These are phyloP conservation scores for Diplodia intermedia DNA, from an alignment of 2,329 filamentous ascomycete genomes.

Conservation along the genomic window DNA sequence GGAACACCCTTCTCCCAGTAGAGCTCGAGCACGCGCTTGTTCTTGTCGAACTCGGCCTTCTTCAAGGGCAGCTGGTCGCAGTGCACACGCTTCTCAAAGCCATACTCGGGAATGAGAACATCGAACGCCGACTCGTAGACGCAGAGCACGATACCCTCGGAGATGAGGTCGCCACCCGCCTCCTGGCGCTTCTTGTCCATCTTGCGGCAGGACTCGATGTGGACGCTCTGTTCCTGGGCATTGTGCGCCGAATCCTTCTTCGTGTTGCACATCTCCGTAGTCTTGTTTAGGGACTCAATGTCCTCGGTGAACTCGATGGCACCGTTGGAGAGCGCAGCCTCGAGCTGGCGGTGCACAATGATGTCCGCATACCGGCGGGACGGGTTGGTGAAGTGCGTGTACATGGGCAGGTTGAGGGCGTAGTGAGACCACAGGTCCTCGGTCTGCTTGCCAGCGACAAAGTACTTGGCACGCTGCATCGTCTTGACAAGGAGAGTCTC, in stretches of 20 bases:
- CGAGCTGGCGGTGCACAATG: slow-evolving; percentile 92
- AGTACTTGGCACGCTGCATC: slow-evolving; percentile 97
- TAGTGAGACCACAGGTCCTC: slow-evolving; percentile 87
- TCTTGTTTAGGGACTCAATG: slow-evolving; percentile 86
- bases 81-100: slow-evolving; percentile 98
- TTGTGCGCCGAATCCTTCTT: slow-evolving; percentile 99
- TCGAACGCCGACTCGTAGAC: slow-evolving; percentile 99
- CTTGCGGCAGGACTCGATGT: slow-evolving; percentile 94
- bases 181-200: slow-evolving; percentile 94
- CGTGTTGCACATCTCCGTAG: slow-evolving; percentile 93
- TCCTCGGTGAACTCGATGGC: slow-evolving; percentile 88
- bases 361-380: slow-evolving; percentile 95
- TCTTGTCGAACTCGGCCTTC: slow-evolving; percentile 99
- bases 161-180: slow-evolving; percentile 87
- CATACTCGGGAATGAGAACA: slow-evolving; percentile 96
- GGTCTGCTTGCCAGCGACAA: slow-evolving; percentile 77
- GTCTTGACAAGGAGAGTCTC: slow-evolving; percentile 94
- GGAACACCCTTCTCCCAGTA: slow-evolving; percentile 99
- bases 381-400: slow-evolving; percentile 97
- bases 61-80: slow-evolving; percentile 97
- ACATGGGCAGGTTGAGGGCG: slow-evolving; percentile 87
- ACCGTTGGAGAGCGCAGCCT: slow-evolving; percentile 81
- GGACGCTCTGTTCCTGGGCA: slow-evolving; percentile 97
- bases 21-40: slow-evolving; percentile 89
- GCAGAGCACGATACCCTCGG: slow-evolving; percentile 93